Base-by-base conservation (phyloP, 1,139 yeast species). In the Kluyveromyces sp. region DNA sequence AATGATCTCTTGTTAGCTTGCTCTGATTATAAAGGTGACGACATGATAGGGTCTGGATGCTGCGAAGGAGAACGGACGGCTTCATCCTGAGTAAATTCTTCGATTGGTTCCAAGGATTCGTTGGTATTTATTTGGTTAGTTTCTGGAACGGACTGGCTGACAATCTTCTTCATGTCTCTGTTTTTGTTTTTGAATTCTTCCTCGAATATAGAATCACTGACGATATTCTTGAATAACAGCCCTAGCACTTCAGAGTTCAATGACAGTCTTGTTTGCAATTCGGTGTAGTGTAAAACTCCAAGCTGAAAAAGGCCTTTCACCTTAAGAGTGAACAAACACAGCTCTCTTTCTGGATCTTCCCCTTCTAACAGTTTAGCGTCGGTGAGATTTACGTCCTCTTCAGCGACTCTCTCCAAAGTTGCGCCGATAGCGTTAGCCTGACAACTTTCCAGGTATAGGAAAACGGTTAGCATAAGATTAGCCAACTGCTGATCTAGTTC, bases 351-450 rank as follows among this genome's bases (percentile, higher is more conserved):
- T 2, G 46, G 52, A 13, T 51, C 59, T 2, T 57, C 55, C 3
- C 60, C 63, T 8, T 59, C 58, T 8, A 31, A 12, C 4, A 38
- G n/a, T n/a, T 53, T 51, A 4, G 51, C 54, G 18, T 70, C 71
- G 43, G 68, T 75, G 45, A 72, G 71, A 49, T 74, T 73, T 2
- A 79, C 83, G 53, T 73, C 81, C 58, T 82, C 88, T 32, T 71
- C 70, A 33, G 71, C 78, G 19, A 64, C 67, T 54, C 85, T 70
- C 30, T 77, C 83, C 44, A 82, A 60, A 11, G 70, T 68, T 3
- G 71, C 56, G 0, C 61, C 64, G 9, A 51, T 28, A 4, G 50
- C 46, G 13, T 51, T 50, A 1, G 65, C 53, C 41, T 53, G 53
- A 2, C 70, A 59, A 28, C 62, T 51, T 36, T 65, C 66, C 18